These are phyloP conservation scores for Colletotrichum horii DNA, from an alignment of 2,329 filamentous ascomycete genomes.

Conservation along the genomic window DNA sequence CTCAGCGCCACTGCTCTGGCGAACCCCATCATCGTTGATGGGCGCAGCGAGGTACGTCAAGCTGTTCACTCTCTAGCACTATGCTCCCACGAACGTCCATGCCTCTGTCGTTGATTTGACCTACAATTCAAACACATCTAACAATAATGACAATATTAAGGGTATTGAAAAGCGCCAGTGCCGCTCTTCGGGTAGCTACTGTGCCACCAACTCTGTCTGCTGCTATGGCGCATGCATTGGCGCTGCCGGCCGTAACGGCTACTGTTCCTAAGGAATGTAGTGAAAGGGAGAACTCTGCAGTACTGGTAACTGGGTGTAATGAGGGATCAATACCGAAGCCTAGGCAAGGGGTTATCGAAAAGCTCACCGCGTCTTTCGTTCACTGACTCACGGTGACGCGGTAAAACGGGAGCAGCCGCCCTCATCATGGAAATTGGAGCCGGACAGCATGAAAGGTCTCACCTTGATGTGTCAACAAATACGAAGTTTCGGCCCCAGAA, in stretches of 20 bases:
- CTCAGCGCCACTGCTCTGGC: background rate
- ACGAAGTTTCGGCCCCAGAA: background rate
- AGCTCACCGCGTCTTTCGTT: rapidly evolving
- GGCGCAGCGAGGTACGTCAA: background rate
- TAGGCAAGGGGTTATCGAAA: background rate
- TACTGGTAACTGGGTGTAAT: rapidly evolving
- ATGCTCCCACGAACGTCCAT: rapidly evolving
- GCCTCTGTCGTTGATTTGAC: rapidly evolving
- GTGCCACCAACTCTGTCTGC: background rate
- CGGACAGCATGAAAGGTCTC: background rate
- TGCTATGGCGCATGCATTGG: background rate
- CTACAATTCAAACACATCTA: background rate
- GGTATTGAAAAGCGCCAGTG: background rate
- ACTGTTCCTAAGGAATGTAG: background rate
- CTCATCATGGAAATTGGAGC: background rate
- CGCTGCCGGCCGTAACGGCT: background rate
- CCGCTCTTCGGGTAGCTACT: background rate
- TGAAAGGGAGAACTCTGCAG: background rate
- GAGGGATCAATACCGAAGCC: background rate
- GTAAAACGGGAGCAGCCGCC: background rate
- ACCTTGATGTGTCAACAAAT: background rate
- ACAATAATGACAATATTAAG: rapidly evolving
- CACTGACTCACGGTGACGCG: background rate
- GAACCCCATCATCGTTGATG: background rate
- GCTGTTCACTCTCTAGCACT: rapidly evolving